These are phyloP conservation scores for Hypseocharis bilobata DNA, from an alignment of 441 rosid species.

Conservation along the genomic window DNA sequence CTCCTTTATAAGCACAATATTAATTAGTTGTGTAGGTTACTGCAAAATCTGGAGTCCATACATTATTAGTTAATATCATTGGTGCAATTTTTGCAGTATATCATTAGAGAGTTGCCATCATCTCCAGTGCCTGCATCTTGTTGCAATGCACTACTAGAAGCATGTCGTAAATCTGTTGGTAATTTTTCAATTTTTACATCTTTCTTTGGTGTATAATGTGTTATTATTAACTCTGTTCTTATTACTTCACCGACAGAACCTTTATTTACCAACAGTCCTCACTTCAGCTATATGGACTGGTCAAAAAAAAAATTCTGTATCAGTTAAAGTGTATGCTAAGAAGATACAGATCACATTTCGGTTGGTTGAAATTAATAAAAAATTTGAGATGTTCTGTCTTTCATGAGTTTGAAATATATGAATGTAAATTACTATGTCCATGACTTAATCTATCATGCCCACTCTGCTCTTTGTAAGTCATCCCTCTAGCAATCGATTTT, in stretches of 20 bases:
- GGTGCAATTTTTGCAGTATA: conserved; percentile 50
- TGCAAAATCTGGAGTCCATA: conserved; percentile 13
- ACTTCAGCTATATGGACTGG: neutral
- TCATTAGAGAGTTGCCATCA: conserved; percentile 91
- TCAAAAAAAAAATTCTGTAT: neutral
- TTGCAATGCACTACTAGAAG: conserved; percentile 86
- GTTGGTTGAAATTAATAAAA: neutral
- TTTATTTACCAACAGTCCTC: neutral
- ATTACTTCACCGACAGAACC: neutral
- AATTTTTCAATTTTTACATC: conserved; percentile 13
- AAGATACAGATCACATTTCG: neutral
- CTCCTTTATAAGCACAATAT: conserved; percentile 9
- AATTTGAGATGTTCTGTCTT: neutral
- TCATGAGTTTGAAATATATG: neutral
- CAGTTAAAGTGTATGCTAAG: neutral
- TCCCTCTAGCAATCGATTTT: too few species aligned
- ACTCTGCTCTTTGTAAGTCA: too few species aligned
- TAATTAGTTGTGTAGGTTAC: conserved; percentile 16
- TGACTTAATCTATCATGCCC: neutral
- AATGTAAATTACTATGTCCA: neutral
- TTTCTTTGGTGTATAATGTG: conserved; percentile 6
- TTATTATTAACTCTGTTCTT: too few species aligned
- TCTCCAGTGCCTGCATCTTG: conserved; percentile 99
- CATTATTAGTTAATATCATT: conserved; percentile 22
- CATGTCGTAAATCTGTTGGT: conserved; percentile 67